Conservation (phyloP, 2,329 filamentous ascomycete species). For the Aspergillus neotritici region DNA sequence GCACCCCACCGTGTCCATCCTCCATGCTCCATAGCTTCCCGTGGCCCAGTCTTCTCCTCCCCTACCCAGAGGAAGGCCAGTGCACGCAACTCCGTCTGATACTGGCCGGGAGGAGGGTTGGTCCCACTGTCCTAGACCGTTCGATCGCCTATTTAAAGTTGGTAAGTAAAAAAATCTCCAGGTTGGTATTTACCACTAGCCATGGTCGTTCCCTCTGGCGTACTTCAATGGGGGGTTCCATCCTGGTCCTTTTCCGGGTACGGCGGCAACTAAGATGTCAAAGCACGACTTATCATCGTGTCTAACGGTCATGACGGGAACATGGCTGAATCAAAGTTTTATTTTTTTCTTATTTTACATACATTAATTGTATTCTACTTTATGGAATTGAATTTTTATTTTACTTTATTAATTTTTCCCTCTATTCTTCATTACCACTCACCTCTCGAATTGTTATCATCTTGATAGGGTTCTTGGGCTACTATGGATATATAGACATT, state of each 20-base stretch:
- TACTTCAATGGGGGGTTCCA: conserved; percentile 6
- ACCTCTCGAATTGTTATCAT: too few species aligned
- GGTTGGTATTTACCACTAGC: conserved; percentile 14
- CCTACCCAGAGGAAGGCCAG: neutral
- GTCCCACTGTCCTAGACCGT: conserved; percentile 22
- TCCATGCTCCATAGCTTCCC: conserved; percentile 5
- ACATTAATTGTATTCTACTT: neutral
- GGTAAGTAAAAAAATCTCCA: conserved; percentile 3
- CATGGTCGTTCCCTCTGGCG: conserved; percentile 8
- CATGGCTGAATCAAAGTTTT: conserved; percentile 1
- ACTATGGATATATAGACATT: too few species aligned
- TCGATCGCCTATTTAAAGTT: conserved; percentile 24
- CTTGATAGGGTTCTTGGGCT: too few species aligned
- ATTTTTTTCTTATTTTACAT: neutral
- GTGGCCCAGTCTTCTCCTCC: too few species aligned
- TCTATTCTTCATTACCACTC: conserved; percentile 6
- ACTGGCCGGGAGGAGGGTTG: conserved; percentile 16
- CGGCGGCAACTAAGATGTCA: conserved; percentile 11
- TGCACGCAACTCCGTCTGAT: conserved; percentile 8
- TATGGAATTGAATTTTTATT: neutral
- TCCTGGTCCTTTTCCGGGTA: conserved; percentile 12
- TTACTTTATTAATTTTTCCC: conserved; percentile 7
- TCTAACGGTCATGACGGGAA: neutral
- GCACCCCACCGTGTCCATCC: conserved; percentile 3
- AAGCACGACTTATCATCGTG: neutral